These are phyloP conservation scores for Pythium folliculosum DNA, from an alignment of 352 stramenopile species.

Conservation along the genomic window DNA sequence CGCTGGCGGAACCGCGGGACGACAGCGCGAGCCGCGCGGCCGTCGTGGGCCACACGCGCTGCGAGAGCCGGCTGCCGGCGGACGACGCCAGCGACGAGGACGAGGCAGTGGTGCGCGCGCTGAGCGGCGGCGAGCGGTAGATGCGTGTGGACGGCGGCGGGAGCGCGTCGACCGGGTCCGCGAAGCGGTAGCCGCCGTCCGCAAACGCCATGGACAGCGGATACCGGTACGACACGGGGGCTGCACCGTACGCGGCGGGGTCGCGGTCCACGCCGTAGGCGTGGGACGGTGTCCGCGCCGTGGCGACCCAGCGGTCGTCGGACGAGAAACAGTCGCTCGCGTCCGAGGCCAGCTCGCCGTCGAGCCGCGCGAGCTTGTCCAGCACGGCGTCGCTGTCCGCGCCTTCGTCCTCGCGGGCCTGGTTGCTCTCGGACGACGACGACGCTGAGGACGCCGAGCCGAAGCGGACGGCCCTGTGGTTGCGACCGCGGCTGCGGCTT, in stretches of 20 bases:
- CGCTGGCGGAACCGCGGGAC: too few relatives aligned
- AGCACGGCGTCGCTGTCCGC: constrained; percentile 15
- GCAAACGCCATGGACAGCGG: constrained; percentile 9
- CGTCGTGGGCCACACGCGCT: constrained; percentile 11
- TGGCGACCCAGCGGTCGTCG: not conserved
- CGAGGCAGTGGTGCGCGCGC: not conserved
- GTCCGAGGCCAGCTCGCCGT: constrained; percentile 31
- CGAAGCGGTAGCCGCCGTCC: constrained; percentile 4
- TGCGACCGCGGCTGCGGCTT: constrained; percentile 3
- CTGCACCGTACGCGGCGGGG: not conserved
- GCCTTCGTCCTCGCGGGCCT: not conserved
- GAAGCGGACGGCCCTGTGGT: constrained; percentile 5
- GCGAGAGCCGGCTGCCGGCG: not conserved
- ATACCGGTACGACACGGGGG: constrained; percentile 10
- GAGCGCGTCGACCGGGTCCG: constrained; percentile 3
- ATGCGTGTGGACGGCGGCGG: not conserved
- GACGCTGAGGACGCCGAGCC: not conserved
- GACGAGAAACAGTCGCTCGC: constrained; percentile 28
- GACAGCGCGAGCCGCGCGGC: not conserved
- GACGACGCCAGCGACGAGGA: not conserved
- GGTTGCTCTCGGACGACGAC: constrained; percentile 6
- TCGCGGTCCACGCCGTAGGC: not conserved
- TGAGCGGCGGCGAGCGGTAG: constrained; percentile 6
- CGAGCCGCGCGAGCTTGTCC: constrained; percentile 27
- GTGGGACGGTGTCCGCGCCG: not conserved